phyloP scores from a whole-genome alignment of 2,329 filamentous ascomycete species.

The Fusarium sublunatum region DNA sequence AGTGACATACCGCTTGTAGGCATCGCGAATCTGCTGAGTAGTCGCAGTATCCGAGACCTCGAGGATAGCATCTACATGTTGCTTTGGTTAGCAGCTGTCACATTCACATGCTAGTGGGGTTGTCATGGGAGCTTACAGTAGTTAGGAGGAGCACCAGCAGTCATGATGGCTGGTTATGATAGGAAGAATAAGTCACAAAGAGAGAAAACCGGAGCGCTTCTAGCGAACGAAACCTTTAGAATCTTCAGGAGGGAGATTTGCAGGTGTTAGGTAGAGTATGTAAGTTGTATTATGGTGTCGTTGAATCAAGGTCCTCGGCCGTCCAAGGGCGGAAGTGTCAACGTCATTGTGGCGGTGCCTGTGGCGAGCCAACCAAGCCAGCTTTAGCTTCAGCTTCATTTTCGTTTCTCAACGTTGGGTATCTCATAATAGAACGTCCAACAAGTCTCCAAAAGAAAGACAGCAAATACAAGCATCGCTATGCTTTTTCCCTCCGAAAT shows the following conservation, averaged over 20 bases:
- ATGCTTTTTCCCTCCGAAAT: slow-evolving; percentile 9
- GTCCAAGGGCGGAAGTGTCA: slow-evolving; percentile 38
- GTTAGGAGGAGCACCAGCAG: slow-evolving; percentile 61
- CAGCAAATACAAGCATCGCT: slow-evolving; percentile 15
- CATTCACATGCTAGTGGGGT: slow-evolving; percentile 27
- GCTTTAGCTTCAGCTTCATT: neutral
- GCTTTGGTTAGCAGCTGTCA: slow-evolving; percentile 27
- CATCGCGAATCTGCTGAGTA: slow-evolving; percentile 86
- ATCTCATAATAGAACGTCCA: slow-evolving; percentile 36
- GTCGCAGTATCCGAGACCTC: slow-evolving; percentile 79
- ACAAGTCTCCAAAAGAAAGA: slow-evolving; percentile 22
- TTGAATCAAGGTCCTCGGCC: slow-evolving; percentile 27
- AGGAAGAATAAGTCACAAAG: slow-evolving; percentile 4
- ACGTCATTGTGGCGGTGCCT: slow-evolving; percentile 58
- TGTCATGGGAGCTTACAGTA: slow-evolving; percentile 62
- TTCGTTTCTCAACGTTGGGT: slow-evolving; percentile 29
- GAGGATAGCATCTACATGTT: slow-evolving; percentile 73
- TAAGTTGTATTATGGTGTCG: slow-evolving; percentile 11
- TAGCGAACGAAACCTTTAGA: slow-evolving; percentile 17
- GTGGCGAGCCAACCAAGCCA: slow-evolving; percentile 44
- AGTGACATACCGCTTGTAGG: slow-evolving; percentile 81
- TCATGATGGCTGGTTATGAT: slow-evolving; percentile 45
- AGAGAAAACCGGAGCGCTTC: slow-evolving; percentile 9
- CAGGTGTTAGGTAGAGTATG: slow-evolving; percentile 20
- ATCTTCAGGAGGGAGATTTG: slow-evolving; percentile 15